Evolutionary conservation across 2,329 filamentous ascomycete species (phyloP).

Genomic region (Blumeria hordei): DNA sequence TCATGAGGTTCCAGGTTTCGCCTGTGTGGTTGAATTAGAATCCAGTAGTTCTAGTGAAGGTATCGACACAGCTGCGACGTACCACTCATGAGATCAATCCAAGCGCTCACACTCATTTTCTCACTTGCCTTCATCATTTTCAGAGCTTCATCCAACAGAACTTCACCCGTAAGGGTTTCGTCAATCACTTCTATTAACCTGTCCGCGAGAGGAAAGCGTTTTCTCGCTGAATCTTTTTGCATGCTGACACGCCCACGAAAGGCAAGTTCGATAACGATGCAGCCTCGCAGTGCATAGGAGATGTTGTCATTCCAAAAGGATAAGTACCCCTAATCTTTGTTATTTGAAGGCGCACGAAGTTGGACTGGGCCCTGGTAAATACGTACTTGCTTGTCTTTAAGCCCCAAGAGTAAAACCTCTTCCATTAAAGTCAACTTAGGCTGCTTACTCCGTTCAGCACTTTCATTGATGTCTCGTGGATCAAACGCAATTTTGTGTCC

Average conservation of each 20-base stretch:
- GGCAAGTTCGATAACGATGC: slow-evolving; percentile 92
- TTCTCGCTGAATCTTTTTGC: slow-evolving; percentile 83
- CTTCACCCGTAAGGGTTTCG: slow-evolving; percentile 87
- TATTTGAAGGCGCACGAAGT: not conserved
- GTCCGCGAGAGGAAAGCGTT: slow-evolving; percentile 81
- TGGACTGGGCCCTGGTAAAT: not conserved
- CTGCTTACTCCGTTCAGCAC: slow-evolving; percentile 85
- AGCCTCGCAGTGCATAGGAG: slow-evolving; percentile 87
- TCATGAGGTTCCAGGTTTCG: slow-evolving; percentile 99
- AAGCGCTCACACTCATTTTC: slow-evolving; percentile 98
- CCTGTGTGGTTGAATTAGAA: slow-evolving; percentile 26
- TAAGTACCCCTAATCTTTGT: slow-evolving; percentile 54
- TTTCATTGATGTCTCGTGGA: slow-evolving; percentile 91
- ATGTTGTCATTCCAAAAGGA: slow-evolving; percentile 99
- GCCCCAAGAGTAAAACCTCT: slow-evolving; percentile 76
- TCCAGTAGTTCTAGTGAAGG: slow-evolving; percentile 1
- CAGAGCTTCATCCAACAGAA: slow-evolving; percentile 84
- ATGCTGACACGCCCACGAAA: slow-evolving; percentile 93
- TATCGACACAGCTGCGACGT: slow-evolving; percentile 5
- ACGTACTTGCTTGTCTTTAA: slow-evolving; percentile 94
- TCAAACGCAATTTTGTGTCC: slow-evolving; percentile 98
- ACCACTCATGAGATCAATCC: slow-evolving; percentile 99
- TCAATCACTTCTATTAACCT: slow-evolving; percentile 92
- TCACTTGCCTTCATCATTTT: slow-evolving; percentile 99
- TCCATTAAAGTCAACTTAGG: slow-evolving; percentile 98